Conservation (phyloP, 768 basidiomycete species). For the Suillus americanus region DNA sequence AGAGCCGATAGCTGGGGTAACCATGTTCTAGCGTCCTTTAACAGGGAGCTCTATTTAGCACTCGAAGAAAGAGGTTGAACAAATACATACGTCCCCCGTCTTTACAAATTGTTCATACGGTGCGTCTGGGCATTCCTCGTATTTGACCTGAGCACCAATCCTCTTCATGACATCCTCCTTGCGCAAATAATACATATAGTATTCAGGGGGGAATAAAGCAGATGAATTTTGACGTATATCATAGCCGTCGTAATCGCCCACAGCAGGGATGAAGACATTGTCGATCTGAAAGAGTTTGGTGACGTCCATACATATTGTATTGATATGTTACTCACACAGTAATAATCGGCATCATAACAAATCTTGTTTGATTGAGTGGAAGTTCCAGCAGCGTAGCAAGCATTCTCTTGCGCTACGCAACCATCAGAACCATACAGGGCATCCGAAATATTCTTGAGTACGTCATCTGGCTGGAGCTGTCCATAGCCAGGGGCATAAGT, state of each 20-base stretch:
- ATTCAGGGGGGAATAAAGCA: conserved; percentile 55
- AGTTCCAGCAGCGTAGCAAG: conserved; percentile 57
- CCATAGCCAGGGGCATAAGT: conserved; percentile 66
- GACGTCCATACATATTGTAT: not conserved
- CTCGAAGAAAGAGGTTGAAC: not conserved
- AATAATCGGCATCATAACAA: conserved; percentile 51
- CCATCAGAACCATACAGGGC: conserved; percentile 49
- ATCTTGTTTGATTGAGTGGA: conserved; percentile 45
- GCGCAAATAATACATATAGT: conserved; percentile 48
- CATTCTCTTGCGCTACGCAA: conserved; percentile 53
- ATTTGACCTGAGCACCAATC: conserved; percentile 55
- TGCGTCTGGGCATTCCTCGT: conserved; percentile 48
- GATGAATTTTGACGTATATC: conserved; percentile 61
- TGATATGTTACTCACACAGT: conserved; percentile 47
- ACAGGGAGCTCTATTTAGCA: conserved; percentile 3
- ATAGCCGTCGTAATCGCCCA: conserved; percentile 52
- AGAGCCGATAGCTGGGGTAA: conserved; percentile 36
- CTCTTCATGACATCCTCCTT: conserved; percentile 33
- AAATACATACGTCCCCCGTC: conserved; percentile 56
- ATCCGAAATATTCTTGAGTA: conserved; percentile 46
- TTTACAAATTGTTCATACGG: conserved; percentile 41
- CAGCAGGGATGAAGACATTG: conserved; percentile 51
- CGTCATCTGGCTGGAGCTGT: conserved; percentile 48
- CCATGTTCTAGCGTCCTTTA: conserved; percentile 35
- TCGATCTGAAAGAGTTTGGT: conserved; percentile 32